Base-by-base conservation (phyloP, 768 basidiomycete genomes). In the Paxillus rubicundulus region DNA sequence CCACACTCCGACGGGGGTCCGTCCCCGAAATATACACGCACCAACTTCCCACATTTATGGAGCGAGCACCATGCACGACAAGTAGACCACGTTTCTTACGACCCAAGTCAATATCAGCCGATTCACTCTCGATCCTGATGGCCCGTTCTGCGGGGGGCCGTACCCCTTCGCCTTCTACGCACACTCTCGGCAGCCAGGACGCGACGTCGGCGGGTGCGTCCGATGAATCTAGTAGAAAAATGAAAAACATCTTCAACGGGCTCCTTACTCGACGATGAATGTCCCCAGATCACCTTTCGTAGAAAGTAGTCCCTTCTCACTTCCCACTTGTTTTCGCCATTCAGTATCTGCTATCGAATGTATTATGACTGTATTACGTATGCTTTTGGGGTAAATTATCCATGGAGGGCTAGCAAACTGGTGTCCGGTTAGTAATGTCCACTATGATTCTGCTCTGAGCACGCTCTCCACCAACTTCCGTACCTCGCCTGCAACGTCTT, bases 401-500 rank as follows among this genome's bases (percentile, higher is more conserved):
- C 47, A 48, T n/a, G 55, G 24, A 42, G 44, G n/a, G 27, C 9
- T 17, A 52, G 20, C 36, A 16, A 32, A 34, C 20, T 10, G 47
- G 20, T 34, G 43, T 47, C 16, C 37, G 24, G 36, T 37, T n/a
- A 50, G 27, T n/a, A 10, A 43, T 37, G 44, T 16, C 40, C 27
- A n/a, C 49, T 34, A 67, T 33, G 55, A 50, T 14, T 71, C 58
- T 51, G 53, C 49, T 52, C 64, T 69, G 34, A 81, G 64, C 5
- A 70, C 70, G 56, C 61, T 74, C 57, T 74, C 73, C 37, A 82
- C 44, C 17, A 78, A 65, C 51, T 76, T 82, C 64, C 84, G 79
- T 39, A 89, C 84, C 66, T 89, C 87, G 4, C 68, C 58, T 37
- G 90, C 88, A 9, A 98, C 94, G 9, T 86, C 81, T 67, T 94